phyloP scores from a whole-genome alignment of 768 basidiomycete species.

The Leccinum disarticulatum region DNA sequence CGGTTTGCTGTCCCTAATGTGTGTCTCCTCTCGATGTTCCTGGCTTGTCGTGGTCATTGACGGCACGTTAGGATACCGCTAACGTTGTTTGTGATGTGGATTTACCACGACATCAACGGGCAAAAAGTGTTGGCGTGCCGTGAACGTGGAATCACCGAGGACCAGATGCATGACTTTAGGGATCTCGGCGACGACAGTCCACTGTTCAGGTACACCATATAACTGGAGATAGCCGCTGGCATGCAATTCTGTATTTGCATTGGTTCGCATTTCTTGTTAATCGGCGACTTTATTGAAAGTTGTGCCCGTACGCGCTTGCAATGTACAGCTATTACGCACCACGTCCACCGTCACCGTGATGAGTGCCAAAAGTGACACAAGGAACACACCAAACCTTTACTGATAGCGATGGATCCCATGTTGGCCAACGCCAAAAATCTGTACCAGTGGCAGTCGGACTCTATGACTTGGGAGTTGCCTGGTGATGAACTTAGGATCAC shows the following conservation, averaged over 20 bases:
- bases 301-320: no score
- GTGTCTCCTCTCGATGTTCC: conserved; percentile 10
- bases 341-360: no score
- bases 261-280: no score
- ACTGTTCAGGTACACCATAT: conserved; percentile 44
- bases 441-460: no score
- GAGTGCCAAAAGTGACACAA: no score
- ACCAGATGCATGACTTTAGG: conserved; percentile 38
- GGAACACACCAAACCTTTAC: no score
- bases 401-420: no score
- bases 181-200: conserved; percentile 54
- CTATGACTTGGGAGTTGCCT: no score
- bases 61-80: conserved; percentile 35
- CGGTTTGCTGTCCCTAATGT: conserved; percentile 27
- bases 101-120: conserved; percentile 47
- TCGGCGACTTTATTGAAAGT: no score
- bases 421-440: no score
- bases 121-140: conserved; percentile 43
- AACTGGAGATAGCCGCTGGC: background rate
- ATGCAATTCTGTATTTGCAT: background rate
- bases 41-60: conserved; percentile 27
- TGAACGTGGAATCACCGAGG: conserved; percentile 42
- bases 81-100: conserved; percentile 42
- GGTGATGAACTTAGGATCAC: no score
- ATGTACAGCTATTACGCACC: no score